Evolutionary conservation across 345 rosid genomes (phyloP), one percentile per base, ranked within the genome.

Genomic region (Hibiscus mutabilis): DNA sequence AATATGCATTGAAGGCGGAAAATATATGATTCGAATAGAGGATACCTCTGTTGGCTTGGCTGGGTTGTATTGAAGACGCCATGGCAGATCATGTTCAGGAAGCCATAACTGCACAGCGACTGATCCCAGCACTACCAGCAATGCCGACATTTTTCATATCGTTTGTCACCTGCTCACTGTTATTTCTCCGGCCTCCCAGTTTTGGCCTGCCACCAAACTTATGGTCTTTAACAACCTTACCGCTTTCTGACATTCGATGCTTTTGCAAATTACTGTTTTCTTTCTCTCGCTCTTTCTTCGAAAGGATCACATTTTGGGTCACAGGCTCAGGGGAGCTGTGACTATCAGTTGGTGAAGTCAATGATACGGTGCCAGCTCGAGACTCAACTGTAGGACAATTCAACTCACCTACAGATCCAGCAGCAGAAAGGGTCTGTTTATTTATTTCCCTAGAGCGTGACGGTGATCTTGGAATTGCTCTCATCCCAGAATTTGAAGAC

Each of bases 71-170:
- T 3, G 49, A 7, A 18, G 25, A 15, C 7, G 4, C 24, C 69
- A 1, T 24, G 18, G 33, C 6, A 37, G 15, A 53, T 21, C 42
- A 33, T 47, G 29, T 42, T 87, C 75, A 84, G 57, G 89, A 86
- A 29, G 85, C 80, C 29, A 82, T 86, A 37, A 79, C 82, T 21
- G 87, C 81, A 57, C 78, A 31, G 68, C 46, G 75, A 44, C 80
- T 80, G 53, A 76, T 74, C 71, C 78, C 76, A 4, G 86, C 61
- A 46, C 55, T 68, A 65, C 75, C 63, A 62, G 77, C 61, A 12
- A 76, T 74, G 61, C 80, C 80, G 27, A 60, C 75, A 40, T 74
- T 78, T 83, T 79, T 76, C 24, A 72, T 76, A n/a, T 70, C 79
- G 73, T 79, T 84, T 35, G 81, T 82, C 73, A 73, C 62, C 79